Conservation (phyloP, 768 basidiomycete species). For the Lentinula sp. region DNA sequence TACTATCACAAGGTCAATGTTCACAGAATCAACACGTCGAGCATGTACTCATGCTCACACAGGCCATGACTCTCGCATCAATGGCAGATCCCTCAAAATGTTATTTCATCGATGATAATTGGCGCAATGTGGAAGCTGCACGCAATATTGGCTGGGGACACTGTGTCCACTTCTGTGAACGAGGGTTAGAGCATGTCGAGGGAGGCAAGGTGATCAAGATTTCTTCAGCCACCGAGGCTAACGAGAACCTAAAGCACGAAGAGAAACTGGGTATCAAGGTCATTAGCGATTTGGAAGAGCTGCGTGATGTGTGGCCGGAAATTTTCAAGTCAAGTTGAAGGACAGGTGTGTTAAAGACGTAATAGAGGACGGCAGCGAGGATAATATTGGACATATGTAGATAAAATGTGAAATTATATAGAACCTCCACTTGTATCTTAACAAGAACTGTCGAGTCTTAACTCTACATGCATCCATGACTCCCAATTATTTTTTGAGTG, state of each 20-base stretch:
- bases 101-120: slow-evolving; percentile 77
- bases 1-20: slow-evolving; percentile 55
- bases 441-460: too few relatives aligned
- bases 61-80: slow-evolving; percentile 64
- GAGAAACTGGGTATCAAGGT: slow-evolving; percentile 39
- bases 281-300: slow-evolving; percentile 55
- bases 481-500: too few relatives aligned
- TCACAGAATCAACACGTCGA: background rate
- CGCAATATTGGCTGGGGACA: slow-evolving; percentile 61
- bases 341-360: too few relatives aligned
- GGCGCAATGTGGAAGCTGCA: slow-evolving; percentile 64
- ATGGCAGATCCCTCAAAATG: slow-evolving; percentile 63
- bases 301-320: slow-evolving; percentile 70
- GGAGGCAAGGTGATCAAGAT: slow-evolving; percentile 52
- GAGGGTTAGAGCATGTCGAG: slow-evolving; percentile 56
- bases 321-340: slow-evolving; percentile 39
- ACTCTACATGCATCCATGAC: too few relatives aligned
- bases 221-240: slow-evolving; percentile 10
- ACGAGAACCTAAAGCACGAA: slow-evolving; percentile 24
- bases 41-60: background rate
- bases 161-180: slow-evolving; percentile 73
- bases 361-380: too few relatives aligned
- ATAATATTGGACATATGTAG: too few relatives aligned
- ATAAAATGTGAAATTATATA: too few relatives aligned
- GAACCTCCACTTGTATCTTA: too few relatives aligned